Conservation (phyloP, 169 alveolate species). For the Babesia ovis region DNA sequence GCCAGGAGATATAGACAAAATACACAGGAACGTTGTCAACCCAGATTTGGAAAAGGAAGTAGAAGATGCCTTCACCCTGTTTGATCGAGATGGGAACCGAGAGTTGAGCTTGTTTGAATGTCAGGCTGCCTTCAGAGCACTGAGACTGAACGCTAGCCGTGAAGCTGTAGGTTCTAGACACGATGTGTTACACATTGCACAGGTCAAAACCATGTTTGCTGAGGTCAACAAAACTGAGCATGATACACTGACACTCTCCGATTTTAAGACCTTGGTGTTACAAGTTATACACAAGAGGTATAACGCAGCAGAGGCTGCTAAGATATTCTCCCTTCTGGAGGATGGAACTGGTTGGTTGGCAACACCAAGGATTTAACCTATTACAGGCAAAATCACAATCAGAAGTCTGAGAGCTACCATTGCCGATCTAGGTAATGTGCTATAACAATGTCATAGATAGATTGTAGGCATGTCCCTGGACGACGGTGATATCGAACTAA, state of each 20-base stretch:
- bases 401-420: slow-evolving; percentile 44
- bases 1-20: slow-evolving; percentile 7
- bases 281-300: slow-evolving; percentile 56
- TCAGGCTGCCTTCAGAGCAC: slow-evolving; percentile 69
- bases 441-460: too few relatives aligned
- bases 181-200: background rate
- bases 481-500: slow-evolving; percentile 48
- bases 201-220: slow-evolving; percentile 56
- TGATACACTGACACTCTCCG: slow-evolving; percentile 38
- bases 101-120: slow-evolving; percentile 55
- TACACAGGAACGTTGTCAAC: slow-evolving; percentile 51
- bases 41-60: slow-evolving; percentile 59
- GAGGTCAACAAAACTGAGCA: slow-evolving; percentile 52
- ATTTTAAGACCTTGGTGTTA: slow-evolving; percentile 61
- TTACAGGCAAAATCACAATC: slow-evolving; percentile 58
- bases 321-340: slow-evolving; percentile 63
- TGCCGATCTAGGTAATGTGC: slow-evolving; percentile 37
- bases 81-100: slow-evolving; percentile 53
- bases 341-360: slow-evolving; percentile 51
- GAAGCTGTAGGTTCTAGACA: slow-evolving; percentile 34
- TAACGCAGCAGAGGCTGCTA: slow-evolving; percentile 50
- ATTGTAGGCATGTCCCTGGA: slow-evolving; percentile 34
- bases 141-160: slow-evolving; percentile 50
- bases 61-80: slow-evolving; percentile 58
- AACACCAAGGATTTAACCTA: background rate